Percentiles rank a stretch among this genome's conserved stretches.
phyloP scores from a whole-genome alignment of 345 rosid genomes.

The Aethionema arabicum region DNA sequence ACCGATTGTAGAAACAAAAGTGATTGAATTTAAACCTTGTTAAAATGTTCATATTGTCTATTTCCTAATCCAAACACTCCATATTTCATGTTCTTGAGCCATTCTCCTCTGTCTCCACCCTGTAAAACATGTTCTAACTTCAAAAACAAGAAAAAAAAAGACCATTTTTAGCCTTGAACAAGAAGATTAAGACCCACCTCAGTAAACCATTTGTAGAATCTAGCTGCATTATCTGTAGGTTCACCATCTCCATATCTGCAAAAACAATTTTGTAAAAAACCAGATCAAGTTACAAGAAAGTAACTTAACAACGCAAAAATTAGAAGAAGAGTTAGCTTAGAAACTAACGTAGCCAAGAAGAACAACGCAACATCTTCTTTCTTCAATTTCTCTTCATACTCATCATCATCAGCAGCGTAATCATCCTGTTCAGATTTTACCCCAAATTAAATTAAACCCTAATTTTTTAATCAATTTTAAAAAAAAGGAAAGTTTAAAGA shows the following conservation, averaged over 20 bases:
- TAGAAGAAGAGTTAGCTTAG: not conserved
- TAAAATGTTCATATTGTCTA: slow-evolving; percentile 95
- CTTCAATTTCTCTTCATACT: slow-evolving; percentile 86
- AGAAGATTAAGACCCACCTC: slow-evolving; percentile 55
- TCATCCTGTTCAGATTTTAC: slow-evolving; percentile 59
- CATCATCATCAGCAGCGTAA: slow-evolving; percentile 92
- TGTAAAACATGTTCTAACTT: slow-evolving; percentile 31
- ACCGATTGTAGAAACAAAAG: not conserved
- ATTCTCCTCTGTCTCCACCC: slow-evolving; percentile 74
- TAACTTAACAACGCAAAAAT: not conserved
- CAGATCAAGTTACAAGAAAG: slow-evolving; percentile 12
- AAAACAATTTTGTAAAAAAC: slow-evolving; percentile 5
- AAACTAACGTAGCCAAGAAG: slow-evolving; percentile 91
- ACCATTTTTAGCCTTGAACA: not conserved
- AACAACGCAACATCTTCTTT: slow-evolving; percentile 77
- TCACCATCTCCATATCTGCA: slow-evolving; percentile 98
- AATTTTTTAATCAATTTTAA: not conserved
- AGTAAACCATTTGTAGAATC: slow-evolving; percentile 96
- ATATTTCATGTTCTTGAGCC: slow-evolving; percentile 66
- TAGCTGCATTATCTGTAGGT: slow-evolving; percentile 98
- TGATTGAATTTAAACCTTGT: slow-evolving; percentile 52
- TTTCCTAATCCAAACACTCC: slow-evolving; percentile 97
- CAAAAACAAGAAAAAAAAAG: slow-evolving; percentile 28
- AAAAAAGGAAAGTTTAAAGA: not conserved
- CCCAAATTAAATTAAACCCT: not conserved